These are phyloP conservation scores for Ganoderma meredithae DNA, from an alignment of 1,284 basidiomycete genomes.

Conservation along the genomic window DNA sequence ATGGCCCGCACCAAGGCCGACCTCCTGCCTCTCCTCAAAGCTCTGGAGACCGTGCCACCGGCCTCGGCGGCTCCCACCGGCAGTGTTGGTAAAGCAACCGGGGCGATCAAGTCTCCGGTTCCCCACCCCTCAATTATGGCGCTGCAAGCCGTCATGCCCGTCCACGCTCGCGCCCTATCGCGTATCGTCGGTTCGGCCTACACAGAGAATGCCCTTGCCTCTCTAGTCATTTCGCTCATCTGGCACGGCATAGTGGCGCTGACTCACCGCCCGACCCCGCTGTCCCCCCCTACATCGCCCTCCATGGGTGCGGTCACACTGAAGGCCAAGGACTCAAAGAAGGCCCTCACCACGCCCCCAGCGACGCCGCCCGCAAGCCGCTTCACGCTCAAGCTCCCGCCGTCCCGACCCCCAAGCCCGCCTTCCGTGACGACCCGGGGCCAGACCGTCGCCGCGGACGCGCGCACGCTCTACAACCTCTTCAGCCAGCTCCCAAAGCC, in stretches of 20 bases:
- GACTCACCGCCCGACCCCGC: conserved; percentile 58
- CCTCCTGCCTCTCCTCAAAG: conserved; percentile 64
- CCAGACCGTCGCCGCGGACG: conserved; percentile 60
- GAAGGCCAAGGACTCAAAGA: conserved; percentile 48
- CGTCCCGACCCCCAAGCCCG: conserved; percentile 73
- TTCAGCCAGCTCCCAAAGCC: conserved; percentile 69
- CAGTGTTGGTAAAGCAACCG: conserved; percentile 43
- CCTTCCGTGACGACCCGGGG: conserved; percentile 42
- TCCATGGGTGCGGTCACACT: conserved; percentile 40
- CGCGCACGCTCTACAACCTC: conserved; percentile 64
- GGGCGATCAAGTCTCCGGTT: conserved; percentile 47
- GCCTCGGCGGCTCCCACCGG: conserved; percentile 32
- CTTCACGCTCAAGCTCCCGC: conserved; percentile 73
- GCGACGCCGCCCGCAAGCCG: conserved; percentile 63
- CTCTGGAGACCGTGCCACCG: conserved; percentile 56
- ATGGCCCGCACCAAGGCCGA: conserved; percentile 67
- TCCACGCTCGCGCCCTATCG: conserved; percentile 63
- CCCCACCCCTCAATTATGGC: conserved; percentile 67
- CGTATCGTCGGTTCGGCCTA: conserved; percentile 61
- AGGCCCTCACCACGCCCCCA: conserved; percentile 56
- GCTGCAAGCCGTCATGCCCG: conserved; percentile 63
- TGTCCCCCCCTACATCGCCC: conserved; percentile 55
- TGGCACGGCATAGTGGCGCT: conserved; percentile 78
- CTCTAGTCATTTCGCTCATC: conserved; percentile 72
- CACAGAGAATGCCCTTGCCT: conserved; percentile 67